Percentiles rank a stretch among this genome's conserved stretches.
phyloP scores from a whole-genome alignment of 176 grass and related monocot genomes.

The Pontederia crassipes region DNA sequence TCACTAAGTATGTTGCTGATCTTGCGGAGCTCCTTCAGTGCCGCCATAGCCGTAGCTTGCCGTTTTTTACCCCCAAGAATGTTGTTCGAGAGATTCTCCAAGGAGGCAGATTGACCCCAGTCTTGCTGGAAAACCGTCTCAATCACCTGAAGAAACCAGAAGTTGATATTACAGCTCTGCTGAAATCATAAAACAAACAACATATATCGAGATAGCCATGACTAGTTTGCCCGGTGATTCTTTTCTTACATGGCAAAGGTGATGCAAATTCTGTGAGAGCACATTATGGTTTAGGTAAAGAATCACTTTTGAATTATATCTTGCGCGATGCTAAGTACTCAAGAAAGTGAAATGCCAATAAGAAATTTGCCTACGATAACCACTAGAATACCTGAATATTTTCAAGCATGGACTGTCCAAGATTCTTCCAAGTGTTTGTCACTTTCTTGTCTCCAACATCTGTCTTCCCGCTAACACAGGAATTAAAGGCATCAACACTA shows the following conservation, averaged over 20 bases:
- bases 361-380: neutral
- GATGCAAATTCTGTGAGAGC: too few species aligned
- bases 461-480: constrained; percentile 17
- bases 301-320: too few species aligned
- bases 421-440: constrained; percentile 40
- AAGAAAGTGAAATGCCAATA: constrained; percentile 3
- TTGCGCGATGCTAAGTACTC: neutral
- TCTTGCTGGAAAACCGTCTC: constrained; percentile 41
- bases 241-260: too few species aligned
- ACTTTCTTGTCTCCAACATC: constrained; percentile 46
- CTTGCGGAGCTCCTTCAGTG: constrained; percentile 62
- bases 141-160: constrained; percentile 42
- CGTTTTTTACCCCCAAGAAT: constrained; percentile 24
- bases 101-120: constrained; percentile 11
- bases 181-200: neutral
- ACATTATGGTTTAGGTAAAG: too few species aligned
- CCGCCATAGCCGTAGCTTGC: constrained; percentile 28
- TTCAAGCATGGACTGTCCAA: constrained; percentile 77
- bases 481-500: neutral
- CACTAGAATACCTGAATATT: constrained; percentile 68
- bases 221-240: neutral
- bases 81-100: constrained; percentile 20
- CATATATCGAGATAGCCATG: neutral
- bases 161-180: neutral
- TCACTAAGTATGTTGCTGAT: constrained; percentile 46